These are phyloP conservation scores for Phylloporus sp. DNA, from an alignment of 768 basidiomycete species.

Conservation along the genomic window DNA sequence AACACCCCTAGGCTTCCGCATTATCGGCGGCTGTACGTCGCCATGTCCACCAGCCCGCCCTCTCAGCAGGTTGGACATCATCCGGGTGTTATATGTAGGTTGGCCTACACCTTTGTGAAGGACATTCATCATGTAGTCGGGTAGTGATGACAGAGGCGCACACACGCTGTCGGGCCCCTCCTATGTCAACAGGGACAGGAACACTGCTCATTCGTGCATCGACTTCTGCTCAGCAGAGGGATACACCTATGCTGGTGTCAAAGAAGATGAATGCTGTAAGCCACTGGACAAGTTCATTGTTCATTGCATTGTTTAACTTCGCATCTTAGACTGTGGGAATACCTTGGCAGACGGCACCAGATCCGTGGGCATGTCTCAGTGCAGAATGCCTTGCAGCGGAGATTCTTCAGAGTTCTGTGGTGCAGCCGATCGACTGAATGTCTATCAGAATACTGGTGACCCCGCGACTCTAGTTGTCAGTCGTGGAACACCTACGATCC, in stretches of 20 bases:
- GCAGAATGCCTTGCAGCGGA: slow-evolving; percentile 60
- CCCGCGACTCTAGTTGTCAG: slow-evolving; percentile 49
- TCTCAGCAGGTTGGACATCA: slow-evolving; percentile 55
- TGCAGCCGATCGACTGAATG: slow-evolving; percentile 52
- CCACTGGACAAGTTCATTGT: slow-evolving; percentile 1
- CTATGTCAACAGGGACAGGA: slow-evolving; percentile 43
- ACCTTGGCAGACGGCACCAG: slow-evolving; percentile 43
- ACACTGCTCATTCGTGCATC: slow-evolving; percentile 59
- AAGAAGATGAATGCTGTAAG: slow-evolving; percentile 66
- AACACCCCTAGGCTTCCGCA: slow-evolving; percentile 7
- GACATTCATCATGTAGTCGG: neutral
- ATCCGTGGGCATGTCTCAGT: slow-evolving; percentile 47
- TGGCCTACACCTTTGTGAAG: neutral
- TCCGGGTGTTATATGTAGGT: slow-evolving; percentile 61
- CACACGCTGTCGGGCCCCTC: slow-evolving; percentile 54
- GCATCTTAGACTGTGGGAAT: slow-evolving; percentile 58
- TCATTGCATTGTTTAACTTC: neutral
- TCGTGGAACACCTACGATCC: slow-evolving; percentile 40
- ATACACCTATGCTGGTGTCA: slow-evolving; percentile 69
- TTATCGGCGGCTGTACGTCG: neutral
- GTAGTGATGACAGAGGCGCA: slow-evolving; percentile 51
- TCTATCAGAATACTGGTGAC: slow-evolving; percentile 67
- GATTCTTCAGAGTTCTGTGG: slow-evolving; percentile 58
- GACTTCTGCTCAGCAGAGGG: slow-evolving; percentile 36
- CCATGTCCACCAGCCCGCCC: slow-evolving; percentile 16